Evolutionary conservation across 495 filamentous ascomycete genomes (phyloP).

Genomic region (Penicillium riverlandense): DNA sequence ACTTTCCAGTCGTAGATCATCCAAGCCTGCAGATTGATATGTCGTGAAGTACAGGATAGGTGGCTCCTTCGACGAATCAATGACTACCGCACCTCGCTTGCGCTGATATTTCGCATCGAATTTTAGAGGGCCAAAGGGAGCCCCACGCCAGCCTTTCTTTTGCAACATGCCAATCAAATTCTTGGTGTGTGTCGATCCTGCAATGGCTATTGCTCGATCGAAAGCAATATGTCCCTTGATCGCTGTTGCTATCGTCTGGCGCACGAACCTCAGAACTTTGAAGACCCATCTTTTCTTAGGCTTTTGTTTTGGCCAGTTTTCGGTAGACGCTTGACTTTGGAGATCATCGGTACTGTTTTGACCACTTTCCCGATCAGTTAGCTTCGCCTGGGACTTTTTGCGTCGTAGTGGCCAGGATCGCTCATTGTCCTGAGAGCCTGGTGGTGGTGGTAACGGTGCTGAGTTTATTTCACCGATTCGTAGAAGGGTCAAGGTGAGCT

Average conservation of each 20-base stretch:
- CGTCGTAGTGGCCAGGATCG: slow-evolving; percentile 20
- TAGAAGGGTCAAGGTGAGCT: slow-evolving; percentile 77
- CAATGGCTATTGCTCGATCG: slow-evolving; percentile 59
- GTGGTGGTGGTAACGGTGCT: slow-evolving; percentile 74
- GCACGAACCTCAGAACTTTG: slow-evolving; percentile 60
- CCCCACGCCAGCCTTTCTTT: slow-evolving; percentile 25
- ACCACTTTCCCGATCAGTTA: slow-evolving; percentile 8
- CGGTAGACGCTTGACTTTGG: neutral
- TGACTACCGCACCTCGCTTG: slow-evolving; percentile 62
- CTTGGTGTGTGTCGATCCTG: slow-evolving; percentile 59
- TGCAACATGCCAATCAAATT: slow-evolving; percentile 66
- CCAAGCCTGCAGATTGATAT: slow-evolving; percentile 28
- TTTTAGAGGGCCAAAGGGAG: slow-evolving; percentile 58
- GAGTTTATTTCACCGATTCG: slow-evolving; percentile 80
- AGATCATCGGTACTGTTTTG: slow-evolving; percentile 8
- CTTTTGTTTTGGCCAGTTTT: slow-evolving; percentile 8
- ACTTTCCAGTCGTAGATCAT: slow-evolving; percentile 32
- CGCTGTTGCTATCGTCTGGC: slow-evolving; percentile 56
- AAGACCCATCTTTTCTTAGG: slow-evolving; percentile 40
- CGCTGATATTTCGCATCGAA: slow-evolving; percentile 69
- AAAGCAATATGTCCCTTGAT: slow-evolving; percentile 64
- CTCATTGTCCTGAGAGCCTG: slow-evolving; percentile 32
- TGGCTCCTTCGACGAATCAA: slow-evolving; percentile 50
- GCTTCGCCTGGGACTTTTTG: slow-evolving; percentile 24
- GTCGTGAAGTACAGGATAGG: slow-evolving; percentile 40